Base-by-base conservation (phyloP, 768 basidiomycete species). In the Trichaptum fuscoviolaceum region DNA sequence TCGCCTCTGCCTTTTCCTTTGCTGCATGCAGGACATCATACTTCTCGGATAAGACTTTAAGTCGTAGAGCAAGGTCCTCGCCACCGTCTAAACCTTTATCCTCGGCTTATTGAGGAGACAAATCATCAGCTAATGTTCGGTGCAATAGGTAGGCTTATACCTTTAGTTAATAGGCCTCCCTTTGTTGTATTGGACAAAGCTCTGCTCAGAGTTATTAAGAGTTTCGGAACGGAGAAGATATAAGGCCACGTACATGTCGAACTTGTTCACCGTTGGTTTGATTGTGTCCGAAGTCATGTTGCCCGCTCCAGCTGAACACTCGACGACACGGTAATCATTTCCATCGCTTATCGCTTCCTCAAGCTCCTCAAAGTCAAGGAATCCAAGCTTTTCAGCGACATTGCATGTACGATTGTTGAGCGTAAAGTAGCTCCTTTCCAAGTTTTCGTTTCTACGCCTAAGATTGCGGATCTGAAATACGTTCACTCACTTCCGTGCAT, bases 11-110 rank as follows among this genome's bases (percentile, higher is more conserved):
- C 0, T 82, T 79, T 63, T 80, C 77, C 64, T 82, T 82, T 30
- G 78, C 76, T 52, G 77, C 75, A 6, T 75, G 67, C 0, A 90
- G 75, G 0, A 76, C 77, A 57, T 85, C 83, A 65, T 84, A 86
- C 15, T 62, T 61, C 24, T 61, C 4, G 15, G 24, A 4, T 79
- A 79, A 35, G 64, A 70, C 65, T 80, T 70, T 1, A 86, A 74
- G 9, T 77, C 70, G 0, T 73, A 68, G 7, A 82, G 70, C 68
- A 82, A 77, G 58, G 24, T 65, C 25, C 77, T 69, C 26, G 63
- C 64, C 5, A 42, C 34, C 57, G 24, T 27, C 24, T 36, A 70
- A 67, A 8, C 30, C 30, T 36, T 66, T 35, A 27, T 23, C 20
- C 24, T 35, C 26, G 20, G 52, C 20, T 35, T 25, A 26, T n/a